A percentile compares a stretch with the other conserved stretches of the same genome.
Conservation (phyloP, 305 asterid species). For the Rubia occidens region DNA sequence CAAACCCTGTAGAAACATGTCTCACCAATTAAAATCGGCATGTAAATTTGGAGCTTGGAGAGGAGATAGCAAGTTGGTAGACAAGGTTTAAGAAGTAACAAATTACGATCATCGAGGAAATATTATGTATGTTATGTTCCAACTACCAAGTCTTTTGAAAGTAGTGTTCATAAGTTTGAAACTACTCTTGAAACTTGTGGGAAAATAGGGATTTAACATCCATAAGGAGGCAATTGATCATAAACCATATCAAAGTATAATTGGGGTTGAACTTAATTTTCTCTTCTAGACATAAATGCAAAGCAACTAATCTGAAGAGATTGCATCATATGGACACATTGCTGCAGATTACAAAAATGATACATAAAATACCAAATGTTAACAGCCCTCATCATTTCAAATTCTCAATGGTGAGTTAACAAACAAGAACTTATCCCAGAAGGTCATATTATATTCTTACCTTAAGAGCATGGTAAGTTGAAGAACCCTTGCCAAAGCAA, state of each 20-base stretch:
- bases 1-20: constrained; percentile 39
- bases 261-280: background rate
- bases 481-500: constrained; percentile 46
- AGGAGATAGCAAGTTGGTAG: background rate
- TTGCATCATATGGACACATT: background rate
- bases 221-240: background rate
- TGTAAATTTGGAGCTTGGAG: constrained; percentile 1
- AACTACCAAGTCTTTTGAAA: background rate
- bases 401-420: background rate
- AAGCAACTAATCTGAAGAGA: background rate
- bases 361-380: background rate
- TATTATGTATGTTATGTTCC: background rate
- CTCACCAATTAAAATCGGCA: background rate
- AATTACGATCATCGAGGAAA: background rate
- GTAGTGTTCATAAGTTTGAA: background rate
- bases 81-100: constrained; percentile 1
- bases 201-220: background rate
- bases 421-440: constrained; percentile 3
- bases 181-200: background rate
- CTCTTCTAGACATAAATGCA: background rate
- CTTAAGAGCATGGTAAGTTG: constrained; percentile 88
- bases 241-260: background rate
- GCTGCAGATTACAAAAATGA: background rate
- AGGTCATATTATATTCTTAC: constrained; percentile 26
- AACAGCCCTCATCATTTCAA: background rate